phyloP scores from a whole-genome alignment of 139 green algal genomes.

The Astrephomene gubernaculifera region DNA sequence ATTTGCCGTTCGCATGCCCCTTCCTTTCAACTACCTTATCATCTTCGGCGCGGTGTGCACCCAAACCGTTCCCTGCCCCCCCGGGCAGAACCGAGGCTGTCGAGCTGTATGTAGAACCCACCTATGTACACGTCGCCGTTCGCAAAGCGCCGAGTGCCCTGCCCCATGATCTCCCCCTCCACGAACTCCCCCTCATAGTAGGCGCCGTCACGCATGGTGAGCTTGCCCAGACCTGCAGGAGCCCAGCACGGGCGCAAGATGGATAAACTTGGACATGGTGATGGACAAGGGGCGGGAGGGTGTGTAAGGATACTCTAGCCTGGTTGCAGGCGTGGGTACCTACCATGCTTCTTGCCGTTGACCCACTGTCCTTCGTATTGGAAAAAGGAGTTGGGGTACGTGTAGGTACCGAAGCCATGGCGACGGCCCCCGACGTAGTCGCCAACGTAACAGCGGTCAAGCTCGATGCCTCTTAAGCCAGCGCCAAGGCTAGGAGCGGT shows the following conservation, averaged over 20 bases:
- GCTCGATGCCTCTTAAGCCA: slow-evolving; percentile 37
- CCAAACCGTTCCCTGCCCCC: too few relatives aligned
- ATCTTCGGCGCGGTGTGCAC: too few relatives aligned
- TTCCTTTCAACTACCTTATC: too few relatives aligned
- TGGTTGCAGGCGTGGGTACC: not conserved
- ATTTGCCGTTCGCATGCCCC: too few relatives aligned
- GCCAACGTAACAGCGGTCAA: slow-evolving; percentile 49
- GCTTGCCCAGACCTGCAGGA: slow-evolving; percentile 42
- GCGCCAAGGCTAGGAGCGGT: slow-evolving; percentile 10
- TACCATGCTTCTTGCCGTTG: slow-evolving; percentile 58
- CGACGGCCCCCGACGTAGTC: slow-evolving; percentile 41
- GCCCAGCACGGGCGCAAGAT: not conserved
- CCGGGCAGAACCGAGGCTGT: too few relatives aligned
- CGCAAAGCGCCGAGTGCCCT: slow-evolving; percentile 49
- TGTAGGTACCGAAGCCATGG: slow-evolving; percentile 46
- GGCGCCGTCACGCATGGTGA: slow-evolving; percentile 50
- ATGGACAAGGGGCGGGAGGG: too few relatives aligned
- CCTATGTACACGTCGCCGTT: slow-evolving; percentile 52
- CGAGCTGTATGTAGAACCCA: too few relatives aligned
- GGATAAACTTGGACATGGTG: too few relatives aligned
- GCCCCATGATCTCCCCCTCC: slow-evolving; percentile 36
- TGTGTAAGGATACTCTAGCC: too few relatives aligned
- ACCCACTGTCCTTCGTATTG: slow-evolving; percentile 59
- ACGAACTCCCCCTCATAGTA: slow-evolving; percentile 52
- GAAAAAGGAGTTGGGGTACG: slow-evolving; percentile 46